Percentiles rank a stretch among this genome's conserved stretches.
phyloP scores from a whole-genome alignment of 164 flowering plant genomes.

The Warburgia ugandensis region DNA sequence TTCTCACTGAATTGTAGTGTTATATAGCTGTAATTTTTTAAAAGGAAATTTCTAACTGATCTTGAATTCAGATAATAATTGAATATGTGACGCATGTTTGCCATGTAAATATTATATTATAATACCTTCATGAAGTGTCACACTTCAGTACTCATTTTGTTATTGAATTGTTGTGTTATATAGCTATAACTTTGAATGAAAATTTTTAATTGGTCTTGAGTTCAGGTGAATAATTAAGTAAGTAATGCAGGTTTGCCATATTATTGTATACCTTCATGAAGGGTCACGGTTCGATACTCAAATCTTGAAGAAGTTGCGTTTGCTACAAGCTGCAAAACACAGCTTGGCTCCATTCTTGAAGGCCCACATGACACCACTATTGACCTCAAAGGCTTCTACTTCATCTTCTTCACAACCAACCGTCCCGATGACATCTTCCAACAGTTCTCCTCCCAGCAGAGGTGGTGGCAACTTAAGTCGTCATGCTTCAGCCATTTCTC shows the following conservation, averaged over 20 bases:
- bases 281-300: slow-evolving; percentile 77
- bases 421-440: slow-evolving; percentile 19
- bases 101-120: too few relatives aligned
- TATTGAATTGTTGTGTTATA: too few relatives aligned
- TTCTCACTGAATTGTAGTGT: too few relatives aligned
- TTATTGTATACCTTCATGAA: slow-evolving; percentile 66
- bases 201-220: too few relatives aligned
- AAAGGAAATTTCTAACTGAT: too few relatives aligned
- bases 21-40: too few relatives aligned
- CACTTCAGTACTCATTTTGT: too few relatives aligned
- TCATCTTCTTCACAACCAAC: slow-evolving; percentile 37
- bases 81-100: too few relatives aligned
- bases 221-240: slow-evolving; percentile 11
- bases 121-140: too few relatives aligned
- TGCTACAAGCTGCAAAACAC: slow-evolving; percentile 81
- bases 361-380: slow-evolving; percentile 33
- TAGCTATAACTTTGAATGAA: too few relatives aligned
- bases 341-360: slow-evolving; percentile 51
- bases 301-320: slow-evolving; percentile 53
- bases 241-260: slow-evolving; percentile 86
- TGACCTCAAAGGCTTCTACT: slow-evolving; percentile 28
- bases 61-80: too few relatives aligned
- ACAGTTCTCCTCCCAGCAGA: slow-evolving; percentile 53
- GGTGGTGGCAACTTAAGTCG: slow-evolving; percentile 38
- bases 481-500: slow-evolving; percentile 51